Percentiles rank a stretch among this genome's conserved stretches.
Evolutionary conservation across 129 eudicot species (phyloP).

Genomic region (Pulicaria dysenterica): DNA sequence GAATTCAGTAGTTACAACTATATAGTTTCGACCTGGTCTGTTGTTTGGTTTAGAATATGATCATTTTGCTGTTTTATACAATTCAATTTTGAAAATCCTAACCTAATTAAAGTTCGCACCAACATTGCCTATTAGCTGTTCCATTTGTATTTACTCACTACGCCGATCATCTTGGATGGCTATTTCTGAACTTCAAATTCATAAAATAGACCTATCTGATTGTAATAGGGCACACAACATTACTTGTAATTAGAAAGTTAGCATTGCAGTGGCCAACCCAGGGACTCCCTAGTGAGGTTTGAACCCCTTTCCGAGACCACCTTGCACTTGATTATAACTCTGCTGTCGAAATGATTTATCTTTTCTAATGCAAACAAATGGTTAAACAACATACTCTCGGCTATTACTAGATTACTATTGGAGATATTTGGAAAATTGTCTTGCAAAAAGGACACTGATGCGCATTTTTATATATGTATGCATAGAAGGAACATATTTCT

Average conservation of each 20-base stretch:
- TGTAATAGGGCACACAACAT: neutral
- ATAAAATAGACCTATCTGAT: neutral
- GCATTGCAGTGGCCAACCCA: neutral
- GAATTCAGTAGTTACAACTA: neutral
- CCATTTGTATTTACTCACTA: neutral
- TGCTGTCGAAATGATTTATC: too few species aligned
- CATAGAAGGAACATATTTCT: too few species aligned
- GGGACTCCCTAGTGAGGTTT: neutral
- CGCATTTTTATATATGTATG: too few species aligned
- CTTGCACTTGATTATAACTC: too few species aligned
- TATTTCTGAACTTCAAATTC: neutral
- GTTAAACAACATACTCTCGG: too few species aligned
- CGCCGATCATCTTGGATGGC: neutral
- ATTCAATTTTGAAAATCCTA: neutral
- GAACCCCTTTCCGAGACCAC: neutral
- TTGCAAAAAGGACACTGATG: too few species aligned
- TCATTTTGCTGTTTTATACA: neutral
- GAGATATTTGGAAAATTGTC: too few species aligned
- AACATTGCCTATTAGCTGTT: too few species aligned
- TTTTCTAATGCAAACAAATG: too few species aligned
- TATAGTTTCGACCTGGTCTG: neutral
- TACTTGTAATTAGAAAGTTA: neutral
- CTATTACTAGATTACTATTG: too few species aligned
- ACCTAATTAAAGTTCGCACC: too few species aligned
- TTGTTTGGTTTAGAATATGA: neutral